Evolutionary conservation across 116 monocot genomes (phyloP).

Genomic region (Cymodocea nodosa): DNA sequence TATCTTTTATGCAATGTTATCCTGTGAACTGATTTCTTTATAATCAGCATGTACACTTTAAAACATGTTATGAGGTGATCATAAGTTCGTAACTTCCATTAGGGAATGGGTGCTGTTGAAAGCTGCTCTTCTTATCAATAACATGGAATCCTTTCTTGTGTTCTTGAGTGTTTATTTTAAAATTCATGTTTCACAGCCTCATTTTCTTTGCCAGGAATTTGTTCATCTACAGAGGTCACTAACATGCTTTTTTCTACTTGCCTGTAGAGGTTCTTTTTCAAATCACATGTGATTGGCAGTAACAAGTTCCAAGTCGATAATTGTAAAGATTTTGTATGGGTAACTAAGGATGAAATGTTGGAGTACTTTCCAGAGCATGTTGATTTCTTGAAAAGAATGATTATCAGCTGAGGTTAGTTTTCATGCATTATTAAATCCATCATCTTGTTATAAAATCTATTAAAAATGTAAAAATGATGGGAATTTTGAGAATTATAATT

Average conservation of each 20-base stretch:
- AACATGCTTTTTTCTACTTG: background rate
- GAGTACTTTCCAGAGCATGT: constrained; percentile 66
- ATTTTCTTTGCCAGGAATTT: background rate
- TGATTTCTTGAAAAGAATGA: constrained; percentile 73
- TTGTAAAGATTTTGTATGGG: constrained; percentile 73
- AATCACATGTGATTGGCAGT: constrained; percentile 71
- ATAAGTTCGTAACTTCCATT: too few species aligned
- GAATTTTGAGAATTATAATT: too few species aligned
- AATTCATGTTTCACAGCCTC: too few species aligned
- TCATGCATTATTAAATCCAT: background rate
- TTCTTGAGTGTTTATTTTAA: too few species aligned
- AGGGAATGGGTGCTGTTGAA: too few species aligned
- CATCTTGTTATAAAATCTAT: background rate
- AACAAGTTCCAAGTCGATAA: constrained; percentile 48
- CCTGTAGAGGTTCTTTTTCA: constrained; percentile 78
- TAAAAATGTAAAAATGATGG: too few species aligned
- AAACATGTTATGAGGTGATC: too few species aligned
- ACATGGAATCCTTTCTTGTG: too few species aligned
- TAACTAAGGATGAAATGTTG: constrained; percentile 80
- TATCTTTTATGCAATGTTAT: background rate
- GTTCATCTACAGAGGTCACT: background rate
- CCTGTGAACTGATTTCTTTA: background rate
- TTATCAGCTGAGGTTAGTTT: constrained; percentile 28
- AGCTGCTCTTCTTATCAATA: too few species aligned
- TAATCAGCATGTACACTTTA: too few species aligned